Evolutionary conservation across 2,329 filamentous ascomycete genomes (phyloP).

Genomic region (Aureobasidium pullulans): DNA sequence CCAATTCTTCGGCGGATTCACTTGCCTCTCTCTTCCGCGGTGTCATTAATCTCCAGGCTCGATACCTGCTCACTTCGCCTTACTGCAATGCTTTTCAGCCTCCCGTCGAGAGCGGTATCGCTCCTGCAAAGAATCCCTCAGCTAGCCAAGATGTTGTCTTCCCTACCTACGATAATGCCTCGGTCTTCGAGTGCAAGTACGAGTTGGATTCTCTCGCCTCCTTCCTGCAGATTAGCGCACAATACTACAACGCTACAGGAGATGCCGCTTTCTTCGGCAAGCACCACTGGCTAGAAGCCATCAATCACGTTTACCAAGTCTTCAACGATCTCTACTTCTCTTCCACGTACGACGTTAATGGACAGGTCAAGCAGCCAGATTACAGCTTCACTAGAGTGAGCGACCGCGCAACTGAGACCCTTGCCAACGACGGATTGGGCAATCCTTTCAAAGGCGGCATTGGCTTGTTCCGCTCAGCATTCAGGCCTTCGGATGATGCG

Average conservation of each 20-base stretch:
- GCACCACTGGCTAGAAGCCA: constrained; percentile 39
- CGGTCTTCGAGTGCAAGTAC: constrained; percentile 48
- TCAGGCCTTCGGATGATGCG: constrained; percentile 44
- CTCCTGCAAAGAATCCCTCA: constrained; percentile 31
- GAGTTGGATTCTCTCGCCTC: constrained; percentile 47
- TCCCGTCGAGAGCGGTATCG: constrained; percentile 40
- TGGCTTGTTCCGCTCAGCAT: constrained; percentile 42
- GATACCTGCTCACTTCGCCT: constrained; percentile 56
- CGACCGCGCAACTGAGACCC: constrained; percentile 39
- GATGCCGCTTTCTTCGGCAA: constrained; percentile 42
- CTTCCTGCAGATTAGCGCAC: constrained; percentile 42
- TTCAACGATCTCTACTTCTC: constrained; percentile 31
- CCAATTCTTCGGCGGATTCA: constrained; percentile 48
- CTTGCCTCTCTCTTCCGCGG: constrained; percentile 62
- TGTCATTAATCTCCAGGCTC: constrained; percentile 63
- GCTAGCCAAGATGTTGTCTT: constrained; percentile 35
- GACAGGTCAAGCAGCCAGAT: constrained; percentile 35
- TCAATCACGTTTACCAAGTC: constrained; percentile 38
- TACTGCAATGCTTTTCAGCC: constrained; percentile 49
- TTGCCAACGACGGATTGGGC: constrained; percentile 46
- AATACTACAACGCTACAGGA: constrained; percentile 44
- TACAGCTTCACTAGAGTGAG: constrained; percentile 41
- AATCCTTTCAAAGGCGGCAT: constrained; percentile 43
- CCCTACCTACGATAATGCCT: constrained; percentile 35
- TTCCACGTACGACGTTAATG: constrained; percentile 42